Conservation (phyloP, 2,329 filamentous ascomycete genomes). For the Aspergillus transmontanensis region DNA sequence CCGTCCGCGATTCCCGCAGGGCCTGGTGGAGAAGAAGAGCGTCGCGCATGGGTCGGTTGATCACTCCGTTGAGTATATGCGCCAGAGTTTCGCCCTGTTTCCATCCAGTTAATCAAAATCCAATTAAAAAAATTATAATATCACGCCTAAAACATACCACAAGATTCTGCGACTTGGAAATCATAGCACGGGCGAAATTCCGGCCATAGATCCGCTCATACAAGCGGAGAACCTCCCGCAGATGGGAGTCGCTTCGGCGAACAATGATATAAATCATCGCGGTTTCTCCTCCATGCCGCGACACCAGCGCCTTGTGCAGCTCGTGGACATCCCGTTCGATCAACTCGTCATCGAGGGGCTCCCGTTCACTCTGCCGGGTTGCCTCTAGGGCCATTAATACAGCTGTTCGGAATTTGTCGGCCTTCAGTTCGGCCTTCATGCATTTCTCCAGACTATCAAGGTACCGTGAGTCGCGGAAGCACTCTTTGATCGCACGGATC, state of each 20-base stretch:
- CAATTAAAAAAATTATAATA: background rate
- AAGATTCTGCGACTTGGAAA: slow-evolving; percentile 86
- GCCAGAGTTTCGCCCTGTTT: slow-evolving; percentile 85
- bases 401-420: slow-evolving; percentile 93
- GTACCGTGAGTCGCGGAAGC: slow-evolving; percentile 92
- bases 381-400: slow-evolving; percentile 83
- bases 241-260: slow-evolving; percentile 75
- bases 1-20: slow-evolving; percentile 70
- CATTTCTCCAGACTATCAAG: slow-evolving; percentile 76
- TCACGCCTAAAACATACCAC: slow-evolving; percentile 66
- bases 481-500: slow-evolving; percentile 80
- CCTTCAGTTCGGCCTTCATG: slow-evolving; percentile 90
- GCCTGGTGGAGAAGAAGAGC: slow-evolving; percentile 90
- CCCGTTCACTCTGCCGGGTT: slow-evolving; percentile 77
- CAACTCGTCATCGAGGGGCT: slow-evolving; percentile 63
- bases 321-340: slow-evolving; percentile 73
- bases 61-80: slow-evolving; percentile 93
- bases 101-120: slow-evolving; percentile 12
- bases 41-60: slow-evolving; percentile 92
- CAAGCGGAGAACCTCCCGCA: slow-evolving; percentile 74
- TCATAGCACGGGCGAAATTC: slow-evolving; percentile 86
- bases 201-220: slow-evolving; percentile 74
- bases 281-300: slow-evolving; percentile 77
- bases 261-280: slow-evolving; percentile 86
- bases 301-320: slow-evolving; percentile 69